phyloP scores from a whole-genome alignment of 2,329 filamentous ascomycete genomes.

The Helotiales sp. region DNA sequence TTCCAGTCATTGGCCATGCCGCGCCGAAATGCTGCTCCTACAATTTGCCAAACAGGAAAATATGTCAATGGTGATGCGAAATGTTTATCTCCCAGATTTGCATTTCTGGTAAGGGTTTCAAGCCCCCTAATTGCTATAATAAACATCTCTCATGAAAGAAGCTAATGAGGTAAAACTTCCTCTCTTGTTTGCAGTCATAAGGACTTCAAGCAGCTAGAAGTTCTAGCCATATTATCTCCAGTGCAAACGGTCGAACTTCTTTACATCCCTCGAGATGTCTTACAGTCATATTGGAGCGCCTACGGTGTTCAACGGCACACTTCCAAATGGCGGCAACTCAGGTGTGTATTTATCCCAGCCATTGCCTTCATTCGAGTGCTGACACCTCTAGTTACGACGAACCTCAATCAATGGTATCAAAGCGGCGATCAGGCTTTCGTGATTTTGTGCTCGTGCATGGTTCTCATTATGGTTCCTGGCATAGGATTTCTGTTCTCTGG shows the following conservation, averaged over 20 bases:
- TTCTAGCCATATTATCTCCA: neutral
- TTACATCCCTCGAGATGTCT: constrained; percentile 16
- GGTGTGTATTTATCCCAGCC: constrained; percentile 32
- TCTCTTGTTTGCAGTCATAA: neutral
- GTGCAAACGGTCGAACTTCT: neutral
- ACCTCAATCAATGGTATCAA: constrained; percentile 94
- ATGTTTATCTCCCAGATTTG: neutral
- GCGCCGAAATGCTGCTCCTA: neutral
- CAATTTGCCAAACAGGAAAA: neutral
- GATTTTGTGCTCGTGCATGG: constrained; percentile 86
- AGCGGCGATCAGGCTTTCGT: constrained; percentile 94
- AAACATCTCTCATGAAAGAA: neutral
- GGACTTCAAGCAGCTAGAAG: neutral
- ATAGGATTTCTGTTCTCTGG: constrained; percentile 98
- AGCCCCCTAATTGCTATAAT: neutral
- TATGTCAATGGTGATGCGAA: neutral
- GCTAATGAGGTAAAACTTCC: neutral
- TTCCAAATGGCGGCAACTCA: constrained; percentile 43
- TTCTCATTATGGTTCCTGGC: constrained; percentile 93
- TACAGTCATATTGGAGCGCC: constrained; percentile 55
- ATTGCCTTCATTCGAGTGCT: neutral
- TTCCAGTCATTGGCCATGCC: neutral
- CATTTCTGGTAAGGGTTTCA: neutral
- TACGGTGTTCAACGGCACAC: constrained; percentile 65
- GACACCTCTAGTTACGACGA: constrained; percentile 63